These are phyloP conservation scores for Xerocomellus amylosporus DNA, from an alignment of 768 basidiomycete genomes.

Conservation along the genomic window DNA sequence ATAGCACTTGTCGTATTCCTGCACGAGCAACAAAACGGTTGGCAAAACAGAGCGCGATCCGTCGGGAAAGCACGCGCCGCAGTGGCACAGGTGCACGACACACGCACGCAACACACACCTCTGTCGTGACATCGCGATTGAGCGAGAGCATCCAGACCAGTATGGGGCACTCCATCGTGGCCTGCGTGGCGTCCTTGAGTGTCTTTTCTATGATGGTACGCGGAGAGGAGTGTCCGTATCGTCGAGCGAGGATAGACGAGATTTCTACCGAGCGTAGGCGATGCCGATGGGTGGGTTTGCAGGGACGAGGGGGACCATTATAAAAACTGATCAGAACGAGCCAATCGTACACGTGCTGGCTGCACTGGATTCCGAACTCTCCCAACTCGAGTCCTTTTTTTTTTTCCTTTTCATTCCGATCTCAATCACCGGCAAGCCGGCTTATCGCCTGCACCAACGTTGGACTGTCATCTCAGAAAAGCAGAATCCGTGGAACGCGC, in stretches of 20 bases:
- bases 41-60: not conserved
- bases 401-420: not conserved
- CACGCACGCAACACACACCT: conserved; percentile 39
- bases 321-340: conserved; percentile 29
- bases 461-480: not conserved
- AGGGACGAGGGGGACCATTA: conserved; percentile 19
- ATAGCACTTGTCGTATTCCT: conserved; percentile 76
- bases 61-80: conserved; percentile 6
- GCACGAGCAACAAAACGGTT: conserved; percentile 4
- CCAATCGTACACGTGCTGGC: conserved; percentile 28
- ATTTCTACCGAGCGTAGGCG: not conserved
- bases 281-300: not conserved
- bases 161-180: conserved; percentile 56
- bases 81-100: not conserved
- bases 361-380: conserved; percentile 8
- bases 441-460: not conserved
- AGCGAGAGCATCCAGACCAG: conserved; percentile 80
- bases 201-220: not conserved
- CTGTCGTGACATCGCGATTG: conserved; percentile 67
- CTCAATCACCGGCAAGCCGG: not conserved
- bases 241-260: not conserved
- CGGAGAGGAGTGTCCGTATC: not conserved
- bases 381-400: no score
- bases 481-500: not conserved
- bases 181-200: not conserved